A percentile compares a stretch with the other conserved stretches of the same genome.
Conservation (phyloP, 805 yeast genomes). For the Ogataea siamensis region DNA sequence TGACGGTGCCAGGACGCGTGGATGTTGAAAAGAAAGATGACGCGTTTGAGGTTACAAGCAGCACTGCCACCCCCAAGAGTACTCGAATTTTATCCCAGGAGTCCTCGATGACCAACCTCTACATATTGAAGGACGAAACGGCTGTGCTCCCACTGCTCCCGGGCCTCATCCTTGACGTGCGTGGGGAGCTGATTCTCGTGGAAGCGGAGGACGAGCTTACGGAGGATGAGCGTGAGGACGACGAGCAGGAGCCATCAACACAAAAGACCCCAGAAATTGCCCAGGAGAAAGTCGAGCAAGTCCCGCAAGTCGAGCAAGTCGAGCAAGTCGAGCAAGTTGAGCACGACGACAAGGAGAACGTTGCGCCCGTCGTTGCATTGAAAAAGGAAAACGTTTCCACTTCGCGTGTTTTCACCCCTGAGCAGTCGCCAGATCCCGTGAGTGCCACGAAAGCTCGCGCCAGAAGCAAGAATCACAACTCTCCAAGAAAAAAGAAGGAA, state of each 20-base stretch:
- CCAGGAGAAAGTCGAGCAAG: too few species aligned
- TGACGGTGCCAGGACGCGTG: conserved; percentile 54
- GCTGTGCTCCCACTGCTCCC: conserved; percentile 61
- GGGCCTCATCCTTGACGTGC: conserved; percentile 65
- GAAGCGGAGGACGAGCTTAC: conserved; percentile 17
- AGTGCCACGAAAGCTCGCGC: conserved; percentile 7
- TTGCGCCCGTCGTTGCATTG: background rate
- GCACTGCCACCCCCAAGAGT: conserved; percentile 13
- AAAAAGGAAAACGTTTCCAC: background rate
- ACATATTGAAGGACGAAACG: conserved; percentile 60
- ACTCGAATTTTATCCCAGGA: conserved; percentile 41
- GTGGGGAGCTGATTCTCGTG: conserved; percentile 49
- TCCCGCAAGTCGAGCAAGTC: too few species aligned
- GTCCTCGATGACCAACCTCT: conserved; percentile 48
- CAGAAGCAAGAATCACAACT: conserved; percentile 6
- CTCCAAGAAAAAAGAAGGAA: conserved; percentile 9
- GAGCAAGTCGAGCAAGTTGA: conserved; percentile 3
- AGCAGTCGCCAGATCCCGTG: conserved; percentile 6
- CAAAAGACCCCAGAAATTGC: too few species aligned
- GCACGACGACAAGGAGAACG: conserved; percentile 4
- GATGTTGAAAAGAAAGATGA: conserved; percentile 27
- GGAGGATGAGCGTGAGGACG: conserved; percentile 14
- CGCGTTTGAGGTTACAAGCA: conserved; percentile 18
- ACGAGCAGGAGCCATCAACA: conserved; percentile 12
- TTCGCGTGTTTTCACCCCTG: conserved; percentile 4